Base-by-base conservation (phyloP, 2,329 filamentous ascomycete species). In the Penicillium vulpinum region DNA sequence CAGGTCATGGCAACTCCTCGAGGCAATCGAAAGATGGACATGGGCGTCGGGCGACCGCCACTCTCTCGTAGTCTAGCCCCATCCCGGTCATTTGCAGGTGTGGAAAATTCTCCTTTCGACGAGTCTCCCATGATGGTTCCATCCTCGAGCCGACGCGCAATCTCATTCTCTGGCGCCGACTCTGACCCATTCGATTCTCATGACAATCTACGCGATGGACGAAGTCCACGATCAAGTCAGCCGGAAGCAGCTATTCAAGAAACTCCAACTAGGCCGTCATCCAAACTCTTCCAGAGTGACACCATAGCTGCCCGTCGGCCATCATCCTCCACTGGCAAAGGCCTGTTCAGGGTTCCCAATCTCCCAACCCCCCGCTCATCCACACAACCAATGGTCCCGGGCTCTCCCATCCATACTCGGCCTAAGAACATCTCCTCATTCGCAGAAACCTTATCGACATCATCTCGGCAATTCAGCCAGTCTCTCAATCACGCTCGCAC, bases 1-100 rank as follows among this genome's bases (percentile, higher is more conserved):
- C 79, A 81, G 63, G 78, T 81, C 53, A 79, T 78, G 66, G 79
- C 78, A 18, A 81, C 79, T 5, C 79, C 79, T 5, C 76, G 71
- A 51, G 70, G 70, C 9, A 68, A 69, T 47, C 70, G 74, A 29
- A 73, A 69, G 63, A 73, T 65, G 54, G 69, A 76, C 44, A 58
- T 62, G 4, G 57, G 60, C 16, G 54, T 59, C 9, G 68, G 67
- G 6, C 51, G 74, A 39, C 68, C 69, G 1, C 62, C 69, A 31
- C 41, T 72, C 15, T 66, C 70, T 41, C 65, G 60, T 38, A 67
- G 58, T 40, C 51, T 70, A 6, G 58, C 31, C 4, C 53, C 64
- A 24, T 67, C 63, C 15, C 67, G 67, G 9, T 73, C 72, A 21
- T 73, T 67, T 18, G 63, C 68, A 5, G 72, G 70, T 40, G 58